Percentiles rank a stretch among this genome's conserved stretches.
Conservation (phyloP, 352 stramenopile genomes). For the Phytophthora crassamura region DNA sequence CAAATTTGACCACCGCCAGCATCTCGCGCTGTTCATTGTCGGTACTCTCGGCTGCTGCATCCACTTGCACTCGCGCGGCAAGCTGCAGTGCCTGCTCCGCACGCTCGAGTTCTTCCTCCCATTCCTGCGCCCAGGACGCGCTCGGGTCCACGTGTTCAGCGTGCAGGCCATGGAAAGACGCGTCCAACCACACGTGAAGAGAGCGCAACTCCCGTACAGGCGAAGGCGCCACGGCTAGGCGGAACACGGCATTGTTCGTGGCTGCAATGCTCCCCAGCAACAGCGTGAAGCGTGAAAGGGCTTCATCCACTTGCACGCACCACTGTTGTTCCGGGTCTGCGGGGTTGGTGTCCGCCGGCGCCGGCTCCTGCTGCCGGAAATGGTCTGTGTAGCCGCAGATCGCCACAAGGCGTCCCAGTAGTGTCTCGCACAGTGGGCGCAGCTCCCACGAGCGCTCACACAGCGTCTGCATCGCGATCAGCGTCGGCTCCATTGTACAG, state of each 20-base stretch:
- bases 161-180: conserved; percentile 38
- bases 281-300: conserved; percentile 36
- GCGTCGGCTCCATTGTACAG: conserved; percentile 36
- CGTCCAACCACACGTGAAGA: conserved; percentile 48
- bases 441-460: conserved; percentile 43
- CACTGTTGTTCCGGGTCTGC: conserved; percentile 26
- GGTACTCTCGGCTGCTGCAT: conserved; percentile 23
- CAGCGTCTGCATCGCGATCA: conserved; percentile 33
- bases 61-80: conserved; percentile 33
- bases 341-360: conserved; percentile 16
- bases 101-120: conserved; percentile 49
- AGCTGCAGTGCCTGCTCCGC: conserved; percentile 55
- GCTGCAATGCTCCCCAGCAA: conserved; percentile 38
- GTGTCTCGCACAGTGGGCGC: conserved; percentile 41
- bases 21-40: conserved; percentile 43
- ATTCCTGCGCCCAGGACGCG: conserved; percentile 53
- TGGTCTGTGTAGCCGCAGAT: conserved; percentile 46
- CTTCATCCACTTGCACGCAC: conserved; percentile 33
- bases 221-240: conserved; percentile 43
- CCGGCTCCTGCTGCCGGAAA: conserved; percentile 26
- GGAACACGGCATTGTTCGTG: conserved; percentile 39
- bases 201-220: conserved; percentile 43
- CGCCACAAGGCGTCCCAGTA: conserved; percentile 39
- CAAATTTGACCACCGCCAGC: conserved; percentile 63
- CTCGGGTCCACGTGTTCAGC: conserved; percentile 60